Conservation (phyloP, 2,329 filamentous ascomycete species). For the Diplodia seriata region DNA sequence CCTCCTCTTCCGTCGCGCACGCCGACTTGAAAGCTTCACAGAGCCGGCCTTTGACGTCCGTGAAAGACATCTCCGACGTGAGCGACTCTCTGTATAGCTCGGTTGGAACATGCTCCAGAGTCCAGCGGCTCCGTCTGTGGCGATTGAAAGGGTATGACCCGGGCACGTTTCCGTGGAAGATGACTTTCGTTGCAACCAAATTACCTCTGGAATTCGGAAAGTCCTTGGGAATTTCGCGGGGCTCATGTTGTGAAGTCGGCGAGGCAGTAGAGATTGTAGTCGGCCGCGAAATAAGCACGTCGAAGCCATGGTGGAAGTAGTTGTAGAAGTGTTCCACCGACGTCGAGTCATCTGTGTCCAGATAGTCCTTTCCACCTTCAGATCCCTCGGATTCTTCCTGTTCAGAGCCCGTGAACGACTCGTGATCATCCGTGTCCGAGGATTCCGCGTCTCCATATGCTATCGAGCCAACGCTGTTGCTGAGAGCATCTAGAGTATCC, state of each 20-base stretch:
- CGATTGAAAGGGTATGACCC: conserved; percentile 97
- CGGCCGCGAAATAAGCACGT: conserved; percentile 85
- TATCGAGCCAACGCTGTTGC: conserved; percentile 21
- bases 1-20: conserved; percentile 64
- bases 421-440: conserved; percentile 39
- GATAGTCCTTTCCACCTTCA: conserved; percentile 36
- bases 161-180: conserved; percentile 92
- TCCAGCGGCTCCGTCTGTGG: conserved; percentile 88
- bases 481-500: conserved; percentile 47
- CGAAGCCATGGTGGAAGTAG: conserved; percentile 95
- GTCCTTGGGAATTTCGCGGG: conserved; percentile 6
- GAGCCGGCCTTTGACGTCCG: conserved; percentile 72
- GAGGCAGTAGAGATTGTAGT: conserved; percentile 63
- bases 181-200: conserved; percentile 86
- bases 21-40: conserved; percentile 72
- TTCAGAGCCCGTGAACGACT: conserved; percentile 54
- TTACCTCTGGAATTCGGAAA: conserved; percentile 57
- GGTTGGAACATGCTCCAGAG: conserved; percentile 61
- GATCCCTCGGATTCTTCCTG: conserved; percentile 60
- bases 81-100: conserved; percentile 56
- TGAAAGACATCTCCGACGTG: conserved; percentile 79
- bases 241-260: conserved; percentile 62
- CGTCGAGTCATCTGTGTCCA: conserved; percentile 52
- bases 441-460: conserved; percentile 41
- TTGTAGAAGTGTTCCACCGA: conserved; percentile 86